Evolutionary conservation across 1,284 basidiomycete genomes (phyloP), one percentile per base, ranked within the genome.

Genomic region (Trametes polyzona): DNA sequence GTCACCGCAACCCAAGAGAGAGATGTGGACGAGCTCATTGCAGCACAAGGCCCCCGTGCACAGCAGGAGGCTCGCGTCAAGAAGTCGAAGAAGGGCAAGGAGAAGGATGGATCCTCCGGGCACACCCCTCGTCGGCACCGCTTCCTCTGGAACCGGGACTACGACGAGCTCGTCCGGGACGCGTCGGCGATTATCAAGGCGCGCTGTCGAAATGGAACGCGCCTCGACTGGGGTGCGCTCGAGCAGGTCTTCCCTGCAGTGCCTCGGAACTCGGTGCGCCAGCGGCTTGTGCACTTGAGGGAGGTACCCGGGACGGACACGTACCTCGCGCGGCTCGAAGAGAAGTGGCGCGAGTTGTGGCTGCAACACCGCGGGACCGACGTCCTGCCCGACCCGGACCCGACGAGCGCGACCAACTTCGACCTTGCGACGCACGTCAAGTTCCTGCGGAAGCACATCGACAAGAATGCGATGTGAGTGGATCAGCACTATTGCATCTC

Each of bases 91-190:
- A 70, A 70, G 79, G 72, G 65, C 67, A 71, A 59, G 75, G 73
- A 61, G 67, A 74, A 62, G 71, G 71, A 63, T 66, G 52, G 55
- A 35, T 27, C 42, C 7, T 49, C 53, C 7, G 26, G 47, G 3
- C 59, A 61, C 39, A 51, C 55, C 1, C 61, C 57, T 21, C 58
- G 66, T 26, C 51, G 89, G 35, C 79, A 83, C 60, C 83, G 92
- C 50, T 93, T 92, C 69, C 83, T 85, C 47, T 96, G 94, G 94
- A 92, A 83, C 52, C 73, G 82, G 46, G 91, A 95, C 47, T 94
- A 88, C 59, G 93, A 96, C 61, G 95, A 96, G 59, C 80, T 95
- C 27, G 84, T 89, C 36, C 83, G 90, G 50, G 95, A 98, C 68
- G 88, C 88, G 1, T 88, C 85, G 40, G 90, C 85, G 1, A 88